Evolutionary conservation across 2,329 filamentous ascomycete species (phyloP).

Genomic region (Cladobotryum protrusum): DNA sequence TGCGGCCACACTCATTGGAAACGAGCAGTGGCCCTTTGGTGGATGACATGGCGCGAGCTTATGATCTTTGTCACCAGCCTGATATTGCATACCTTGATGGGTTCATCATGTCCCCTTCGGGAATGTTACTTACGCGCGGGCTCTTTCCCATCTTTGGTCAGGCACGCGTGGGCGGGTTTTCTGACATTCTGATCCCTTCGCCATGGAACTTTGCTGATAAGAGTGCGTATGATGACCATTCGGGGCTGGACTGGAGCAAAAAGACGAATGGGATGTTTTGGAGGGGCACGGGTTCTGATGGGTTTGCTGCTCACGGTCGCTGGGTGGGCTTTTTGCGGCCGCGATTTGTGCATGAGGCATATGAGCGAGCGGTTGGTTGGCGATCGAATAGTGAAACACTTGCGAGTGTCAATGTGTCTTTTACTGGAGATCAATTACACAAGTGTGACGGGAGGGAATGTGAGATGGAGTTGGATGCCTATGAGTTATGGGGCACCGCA

Average conservation of each 20-base stretch:
- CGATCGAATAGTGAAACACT: conserved; percentile 23
- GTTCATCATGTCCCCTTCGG: conserved; percentile 45
- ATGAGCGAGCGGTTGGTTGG: conserved; percentile 30
- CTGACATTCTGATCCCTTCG: conserved; percentile 46
- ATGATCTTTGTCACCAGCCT: conserved; percentile 46
- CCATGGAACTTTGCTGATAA: conserved; percentile 53
- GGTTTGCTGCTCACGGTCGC: conserved; percentile 22
- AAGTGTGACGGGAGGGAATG: conserved; percentile 40
- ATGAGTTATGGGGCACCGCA: conserved; percentile 33
- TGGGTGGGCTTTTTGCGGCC: conserved; percentile 65
- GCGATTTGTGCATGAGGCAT: conserved; percentile 53
- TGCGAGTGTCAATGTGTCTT: conserved; percentile 27
- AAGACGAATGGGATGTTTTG: conserved; percentile 47
- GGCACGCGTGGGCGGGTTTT: conserved; percentile 47
- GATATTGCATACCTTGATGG: conserved; percentile 45
- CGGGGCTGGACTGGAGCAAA: conserved; percentile 40
- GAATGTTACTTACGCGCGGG: conserved; percentile 42
- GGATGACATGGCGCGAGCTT: conserved; percentile 48
- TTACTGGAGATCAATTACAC: conserved; percentile 35
- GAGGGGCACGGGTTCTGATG: conserved; percentile 54
- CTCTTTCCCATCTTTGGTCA: conserved; percentile 52
- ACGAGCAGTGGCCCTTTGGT: conserved; percentile 35
- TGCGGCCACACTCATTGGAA: conserved; percentile 29
- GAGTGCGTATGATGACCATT: conserved; percentile 44
- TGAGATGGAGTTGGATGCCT: conserved; percentile 30